Evolutionary conservation across 2,329 filamentous ascomycete species (phyloP).

Genomic region (Pyrenophora seminiperda): DNA sequence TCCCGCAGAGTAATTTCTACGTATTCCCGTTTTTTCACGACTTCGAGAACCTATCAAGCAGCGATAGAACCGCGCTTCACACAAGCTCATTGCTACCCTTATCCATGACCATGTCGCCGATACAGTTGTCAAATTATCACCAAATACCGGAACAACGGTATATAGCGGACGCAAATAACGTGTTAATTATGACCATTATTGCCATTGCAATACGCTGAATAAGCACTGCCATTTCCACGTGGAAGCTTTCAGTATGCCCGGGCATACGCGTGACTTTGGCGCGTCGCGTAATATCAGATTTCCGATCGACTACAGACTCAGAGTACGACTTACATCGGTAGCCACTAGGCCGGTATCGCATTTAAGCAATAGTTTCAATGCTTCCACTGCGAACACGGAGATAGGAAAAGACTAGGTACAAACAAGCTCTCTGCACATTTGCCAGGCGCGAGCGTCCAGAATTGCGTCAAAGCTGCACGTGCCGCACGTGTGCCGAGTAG

Average conservation of each 20-base stretch:
- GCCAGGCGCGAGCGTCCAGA: background rate
- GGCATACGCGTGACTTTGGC: background rate
- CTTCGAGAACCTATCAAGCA: too few species aligned
- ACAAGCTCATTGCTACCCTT: too few species aligned
- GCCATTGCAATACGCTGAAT: too few species aligned
- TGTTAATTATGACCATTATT: too few species aligned
- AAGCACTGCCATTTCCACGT: background rate
- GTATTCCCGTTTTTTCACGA: too few species aligned
- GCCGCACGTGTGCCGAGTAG: slow-evolving; percentile 7
- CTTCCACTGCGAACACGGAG: background rate
- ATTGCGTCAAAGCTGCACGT: slow-evolving; percentile 12
- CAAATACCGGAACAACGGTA: too few species aligned
- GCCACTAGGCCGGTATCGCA: background rate
- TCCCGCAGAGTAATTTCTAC: too few species aligned
- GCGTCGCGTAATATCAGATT: background rate
- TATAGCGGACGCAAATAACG: too few species aligned
- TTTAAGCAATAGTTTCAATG: background rate
- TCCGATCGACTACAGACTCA: background rate
- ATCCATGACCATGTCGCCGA: too few species aligned
- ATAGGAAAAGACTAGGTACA: background rate
- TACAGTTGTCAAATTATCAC: too few species aligned
- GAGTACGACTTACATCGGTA: too few species aligned
- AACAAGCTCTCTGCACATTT: background rate
- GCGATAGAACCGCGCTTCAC: too few species aligned
- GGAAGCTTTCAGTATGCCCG: background rate